Base-by-base conservation (phyloP, 2,329 filamentous ascomycete genomes). In the Pseudogymnoascus destructans region DNA sequence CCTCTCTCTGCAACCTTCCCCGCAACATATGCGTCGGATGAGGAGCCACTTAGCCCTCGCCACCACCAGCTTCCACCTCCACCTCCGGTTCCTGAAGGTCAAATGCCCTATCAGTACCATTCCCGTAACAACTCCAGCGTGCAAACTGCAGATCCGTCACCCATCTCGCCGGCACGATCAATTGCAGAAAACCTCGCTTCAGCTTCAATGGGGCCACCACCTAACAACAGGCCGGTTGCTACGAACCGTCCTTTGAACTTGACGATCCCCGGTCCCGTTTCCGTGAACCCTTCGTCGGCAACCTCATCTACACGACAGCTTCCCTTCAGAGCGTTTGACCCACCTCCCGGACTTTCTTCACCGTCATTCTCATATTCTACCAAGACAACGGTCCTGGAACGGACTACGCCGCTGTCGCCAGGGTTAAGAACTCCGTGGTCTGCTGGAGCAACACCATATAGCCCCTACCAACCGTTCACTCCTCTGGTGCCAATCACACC, bases 381-480 rank as follows among this genome's bases (percentile, higher is more conserved):
- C 25, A 85, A 83, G 72, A 81, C 84, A 68, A 86, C 82, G 0
- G 79, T 83, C 1, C 80, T 86, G 61, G 81, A 85, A 65, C 74
- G 82, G 30, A 73, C 71, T 2, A 54, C 55, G 19, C 78, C 79
- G 1, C 66, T 80, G 59, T 80, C 80, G 2, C 82, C 83, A 0
- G 70, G 72, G 17, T 74, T 81, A 21, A 79, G 78, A 49, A 85
- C 82, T 2, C 87, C 86, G 0, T 79, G 74, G 68, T 82, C 78
- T 1, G 81, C 79, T 3, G 76, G 75, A 19, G 77, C 81, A 1
- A 79, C 84, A 19, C 87, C 87, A 1, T 91, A 91, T 70, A 82
- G 80, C 58, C 86, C 87, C 0, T 92, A 91, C 64, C 87, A 91
- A 74, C 87, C 87, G 0, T 87, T 84, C 68, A 86, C 84, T 5